Percentiles rank a stretch among this genome's conserved stretches.
Conservation (phyloP, 1,284 basidiomycete genomes). For the Malassezia sympodialis region DNA sequence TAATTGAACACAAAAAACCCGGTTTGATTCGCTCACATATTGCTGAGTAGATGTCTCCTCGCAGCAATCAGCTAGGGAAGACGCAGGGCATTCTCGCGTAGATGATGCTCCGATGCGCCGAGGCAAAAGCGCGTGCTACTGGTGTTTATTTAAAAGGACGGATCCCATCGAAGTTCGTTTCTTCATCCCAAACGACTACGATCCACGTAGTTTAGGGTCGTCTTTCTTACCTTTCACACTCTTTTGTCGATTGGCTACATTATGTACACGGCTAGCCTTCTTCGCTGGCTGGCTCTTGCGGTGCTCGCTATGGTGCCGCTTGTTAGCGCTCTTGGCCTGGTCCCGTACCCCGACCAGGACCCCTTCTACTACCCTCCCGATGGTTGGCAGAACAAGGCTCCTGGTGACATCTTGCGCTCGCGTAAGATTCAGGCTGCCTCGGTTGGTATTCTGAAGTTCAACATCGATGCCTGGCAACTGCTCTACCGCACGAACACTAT, state of each 20-base stretch:
- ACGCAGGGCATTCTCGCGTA: background rate
- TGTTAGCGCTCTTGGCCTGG: constrained; percentile 1
- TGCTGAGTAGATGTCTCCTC: background rate
- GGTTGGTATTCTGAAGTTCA: constrained; percentile 17
- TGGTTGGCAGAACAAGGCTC: constrained; percentile 15
- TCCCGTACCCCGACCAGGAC: constrained; percentile 14
- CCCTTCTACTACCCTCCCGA: constrained; percentile 18
- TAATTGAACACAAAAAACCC: background rate
- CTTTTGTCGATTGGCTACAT: background rate
- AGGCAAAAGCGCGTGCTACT: background rate
- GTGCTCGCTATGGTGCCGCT: constrained; percentile 10
- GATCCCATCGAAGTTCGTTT: background rate
- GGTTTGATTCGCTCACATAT: background rate
- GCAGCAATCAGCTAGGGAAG: background rate
- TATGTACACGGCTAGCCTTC: constrained; percentile 11
- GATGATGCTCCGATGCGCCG: background rate
- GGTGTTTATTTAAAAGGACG: background rate
- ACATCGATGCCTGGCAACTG: constrained; percentile 24
- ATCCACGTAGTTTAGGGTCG: background rate
- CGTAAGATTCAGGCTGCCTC: constrained; percentile 27
- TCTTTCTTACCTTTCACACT: background rate
- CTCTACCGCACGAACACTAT: constrained; percentile 23
- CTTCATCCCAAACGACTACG: background rate
- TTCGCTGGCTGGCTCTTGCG: constrained; percentile 16
- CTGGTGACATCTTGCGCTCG: constrained; percentile 27